Base-by-base conservation (phyloP, 768 basidiomycete species). In the Lactarius sp. region DNA sequence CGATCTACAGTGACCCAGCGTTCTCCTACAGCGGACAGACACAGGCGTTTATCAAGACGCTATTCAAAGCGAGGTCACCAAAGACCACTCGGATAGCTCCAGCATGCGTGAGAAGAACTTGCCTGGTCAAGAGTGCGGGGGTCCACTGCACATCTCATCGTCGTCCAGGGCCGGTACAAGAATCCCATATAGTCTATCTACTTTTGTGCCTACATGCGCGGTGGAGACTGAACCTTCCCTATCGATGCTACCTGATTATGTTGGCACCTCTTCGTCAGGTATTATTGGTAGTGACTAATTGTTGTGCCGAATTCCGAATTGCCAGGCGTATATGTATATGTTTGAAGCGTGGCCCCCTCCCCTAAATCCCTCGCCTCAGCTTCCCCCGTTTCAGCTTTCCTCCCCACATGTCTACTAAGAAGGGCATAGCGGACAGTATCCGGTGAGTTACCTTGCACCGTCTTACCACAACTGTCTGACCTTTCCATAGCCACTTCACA, bases 401-500 rank as follows among this genome's bases (percentile, higher is more conserved):
- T 44, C n/a, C 16, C 14, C 4, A 16, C 54, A 61, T 61, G 62
- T 5, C 39, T 8, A 36, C 47, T n/a, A 41, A 63, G 22, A 78
- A 77, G 62, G 70, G 70, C 1, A 61, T 78, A 36, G 70, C 70
- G 55, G 71, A 77, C 60, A 73, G 77, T 51, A 68, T 79, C 41
- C 75, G 75, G 77, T 71, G 57, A 52, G 74, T 59, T 37, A 22
- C 58, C 46, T 54, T 4, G 14, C 5, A 31, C 6, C n/a, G 8
- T 41, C 33, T 10, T 42, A 2, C 34, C 14, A 1, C 31, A 12
- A 20, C 46, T 56, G 31, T 51, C 56, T 57, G 18, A 63, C 44
- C 13, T 59, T 18, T 3, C 12, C 60, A 1, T 56, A 80, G 82
- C 34, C 76, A 83, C 70, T 85, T 85, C 61, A 78, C 81, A 4